These are phyloP conservation scores for Leishmania arabica DNA, from an alignment of 208 protist species.

Conservation along the genomic window DNA sequence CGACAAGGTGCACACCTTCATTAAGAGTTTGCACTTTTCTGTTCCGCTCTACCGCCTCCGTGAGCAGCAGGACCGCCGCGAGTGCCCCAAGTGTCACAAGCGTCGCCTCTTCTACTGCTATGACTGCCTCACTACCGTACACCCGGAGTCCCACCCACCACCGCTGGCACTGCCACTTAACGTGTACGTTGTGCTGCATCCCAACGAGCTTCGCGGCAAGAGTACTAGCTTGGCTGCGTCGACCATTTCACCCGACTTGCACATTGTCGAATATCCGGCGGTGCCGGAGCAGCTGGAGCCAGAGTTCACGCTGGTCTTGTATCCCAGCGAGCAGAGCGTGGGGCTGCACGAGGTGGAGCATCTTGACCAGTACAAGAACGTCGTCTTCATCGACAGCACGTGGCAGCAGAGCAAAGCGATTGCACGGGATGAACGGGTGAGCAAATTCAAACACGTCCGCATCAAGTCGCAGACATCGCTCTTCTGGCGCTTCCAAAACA, in stretches of 20 bases:
- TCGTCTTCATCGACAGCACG: constrained; percentile 95
- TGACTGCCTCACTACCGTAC: constrained; percentile 83
- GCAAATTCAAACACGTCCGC: constrained; percentile 76
- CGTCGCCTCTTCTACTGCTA: constrained; percentile 89
- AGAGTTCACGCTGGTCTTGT: constrained; percentile 82
- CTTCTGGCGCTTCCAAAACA: constrained; percentile 96
- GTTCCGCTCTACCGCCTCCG: constrained; percentile 63
- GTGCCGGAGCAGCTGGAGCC: constrained; percentile 66
- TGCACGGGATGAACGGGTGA: constrained; percentile 72
- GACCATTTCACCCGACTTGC: constrained; percentile 84
- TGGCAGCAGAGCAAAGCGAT: constrained; percentile 94
- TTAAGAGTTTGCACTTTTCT: constrained; percentile 70
- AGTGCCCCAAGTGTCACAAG: constrained; percentile 78
- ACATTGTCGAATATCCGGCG: constrained; percentile 78
- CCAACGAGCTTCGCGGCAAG: constrained; percentile 88
- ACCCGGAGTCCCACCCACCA: constrained; percentile 84
- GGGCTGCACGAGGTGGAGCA: constrained; percentile 68
- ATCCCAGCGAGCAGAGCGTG: constrained; percentile 80
- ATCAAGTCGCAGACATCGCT: constrained; percentile 86
- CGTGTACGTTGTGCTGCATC: constrained; percentile 90
- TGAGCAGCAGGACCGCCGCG: constrained; percentile 58
- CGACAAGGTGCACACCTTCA: constrained; percentile 66
- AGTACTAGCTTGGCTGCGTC: constrained; percentile 93
- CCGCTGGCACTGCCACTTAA: constrained; percentile 76
- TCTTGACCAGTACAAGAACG: constrained; percentile 77